Evolutionary conservation across 1,284 basidiomycete species (phyloP).

Genomic region (Apiotrichum domesticum): DNA sequence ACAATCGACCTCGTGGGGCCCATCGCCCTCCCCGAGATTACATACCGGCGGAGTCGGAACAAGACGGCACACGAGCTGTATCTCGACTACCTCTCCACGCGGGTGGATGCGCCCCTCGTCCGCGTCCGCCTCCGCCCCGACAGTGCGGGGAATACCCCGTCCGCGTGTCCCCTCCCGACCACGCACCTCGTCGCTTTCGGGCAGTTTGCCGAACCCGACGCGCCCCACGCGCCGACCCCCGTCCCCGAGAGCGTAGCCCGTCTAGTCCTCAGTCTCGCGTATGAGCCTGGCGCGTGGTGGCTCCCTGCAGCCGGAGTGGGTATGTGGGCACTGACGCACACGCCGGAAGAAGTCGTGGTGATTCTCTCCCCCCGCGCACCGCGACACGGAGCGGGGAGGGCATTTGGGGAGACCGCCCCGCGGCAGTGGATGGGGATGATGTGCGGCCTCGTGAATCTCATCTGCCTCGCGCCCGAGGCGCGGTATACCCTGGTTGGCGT

Average conservation of each 20-base stretch:
- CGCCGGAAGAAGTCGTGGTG: neutral
- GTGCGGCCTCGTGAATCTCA: constrained; percentile 1
- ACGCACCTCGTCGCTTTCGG: constrained; percentile 8
- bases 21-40: neutral
- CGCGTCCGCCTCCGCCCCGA: constrained; percentile 9
- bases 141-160: neutral
- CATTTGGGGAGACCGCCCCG: neutral
- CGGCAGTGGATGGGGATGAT: constrained; percentile 6
- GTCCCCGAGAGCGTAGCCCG: constrained; percentile 7
- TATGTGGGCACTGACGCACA: neutral
- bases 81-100: neutral
- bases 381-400: neutral
- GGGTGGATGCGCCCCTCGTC: neutral
- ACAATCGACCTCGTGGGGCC: constrained; percentile 12
- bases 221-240: constrained; percentile 3
- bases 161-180: constrained; percentile 1
- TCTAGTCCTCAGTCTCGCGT: constrained; percentile 13
- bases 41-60: neutral
- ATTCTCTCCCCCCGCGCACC: neutral
- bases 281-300: constrained; percentile 15
- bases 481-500: constrained; percentile 11
- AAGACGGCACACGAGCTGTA: neutral
- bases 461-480: constrained; percentile 1
- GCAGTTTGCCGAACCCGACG: constrained; percentile 7
- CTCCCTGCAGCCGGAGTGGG: constrained; percentile 7